A percentile compares a stretch with the other conserved stretches of the same genome.
phyloP scores from a whole-genome alignment of 2,329 filamentous ascomycete genomes.

The Cladophialophora yegresii region DNA sequence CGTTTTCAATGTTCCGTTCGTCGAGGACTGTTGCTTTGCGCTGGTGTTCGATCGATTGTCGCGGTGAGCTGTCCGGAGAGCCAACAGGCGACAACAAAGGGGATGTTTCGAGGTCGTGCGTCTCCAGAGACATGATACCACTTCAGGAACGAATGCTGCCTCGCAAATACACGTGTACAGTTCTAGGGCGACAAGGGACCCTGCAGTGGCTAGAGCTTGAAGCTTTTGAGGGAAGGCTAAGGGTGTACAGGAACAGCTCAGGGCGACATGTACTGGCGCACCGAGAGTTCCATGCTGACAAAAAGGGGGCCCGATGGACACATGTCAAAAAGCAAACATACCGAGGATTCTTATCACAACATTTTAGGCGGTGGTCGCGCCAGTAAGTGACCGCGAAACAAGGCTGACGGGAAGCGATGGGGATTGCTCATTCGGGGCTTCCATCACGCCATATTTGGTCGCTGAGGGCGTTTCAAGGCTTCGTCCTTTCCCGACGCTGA shows the following conservation, averaged over 20 bases:
- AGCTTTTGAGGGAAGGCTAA: conserved; percentile 6
- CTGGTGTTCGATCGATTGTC: conserved; percentile 5
- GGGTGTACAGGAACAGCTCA: background rate
- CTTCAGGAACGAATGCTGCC: background rate
- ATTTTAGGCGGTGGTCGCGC: conserved; percentile 12
- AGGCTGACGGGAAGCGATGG: conserved; percentile 2
- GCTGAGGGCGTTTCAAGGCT: conserved; percentile 9
- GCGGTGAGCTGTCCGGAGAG: background rate
- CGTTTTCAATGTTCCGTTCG: conserved; percentile 65
- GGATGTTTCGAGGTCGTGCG: conserved; percentile 28
- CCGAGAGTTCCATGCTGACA: conserved; percentile 21
- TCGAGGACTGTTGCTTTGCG: conserved; percentile 2
- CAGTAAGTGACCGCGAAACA: background rate
- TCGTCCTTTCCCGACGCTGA: background rate
- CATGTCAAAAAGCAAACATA: conserved; percentile 6
- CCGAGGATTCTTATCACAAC: conserved; percentile 14
- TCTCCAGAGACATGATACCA: conserved; percentile 11
- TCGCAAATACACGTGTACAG: background rate
- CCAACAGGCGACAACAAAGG: conserved; percentile 25
- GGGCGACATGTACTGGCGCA: conserved; percentile 7
- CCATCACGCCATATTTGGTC: conserved; percentile 26
- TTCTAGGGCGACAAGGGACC: no score
- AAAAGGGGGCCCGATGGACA: conserved; percentile 7
- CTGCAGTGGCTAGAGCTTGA: background rate
- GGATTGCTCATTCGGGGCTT: conserved; percentile 24